Percentiles rank a stretch among this genome's conserved stretches.
Evolutionary conservation across 257 asterid genomes (phyloP).

Genomic region (Solanum appendiculatum): DNA sequence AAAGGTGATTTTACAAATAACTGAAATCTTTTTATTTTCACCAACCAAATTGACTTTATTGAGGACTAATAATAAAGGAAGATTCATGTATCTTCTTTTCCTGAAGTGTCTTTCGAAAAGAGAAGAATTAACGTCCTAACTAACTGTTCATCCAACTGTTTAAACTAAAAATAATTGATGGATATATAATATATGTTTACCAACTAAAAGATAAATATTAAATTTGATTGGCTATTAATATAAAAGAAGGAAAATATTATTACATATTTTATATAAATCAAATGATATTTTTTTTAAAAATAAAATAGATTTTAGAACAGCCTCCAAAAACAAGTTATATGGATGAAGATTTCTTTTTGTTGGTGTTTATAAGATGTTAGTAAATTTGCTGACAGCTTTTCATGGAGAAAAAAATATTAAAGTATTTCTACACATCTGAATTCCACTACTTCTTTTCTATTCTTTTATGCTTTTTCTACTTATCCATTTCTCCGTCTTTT

Average conservation of each 20-base stretch:
- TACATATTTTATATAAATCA: background rate
- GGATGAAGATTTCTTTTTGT: background rate
- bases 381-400: slow-evolving; percentile 1
- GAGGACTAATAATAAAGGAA: background rate
- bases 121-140: background rate
- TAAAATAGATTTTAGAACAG: background rate
- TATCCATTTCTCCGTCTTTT: background rate
- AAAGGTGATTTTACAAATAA: slow-evolving; percentile 8
- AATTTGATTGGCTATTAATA: background rate
- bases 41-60: slow-evolving; percentile 34
- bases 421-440: slow-evolving; percentile 8
- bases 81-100: background rate
- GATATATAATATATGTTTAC: background rate
- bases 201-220: background rate
- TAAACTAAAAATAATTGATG: background rate
- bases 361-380: background rate
- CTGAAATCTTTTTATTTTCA: slow-evolving; percentile 6
- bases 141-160: background rate
- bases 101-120: background rate
- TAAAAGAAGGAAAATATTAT: background rate
- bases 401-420: background rate
- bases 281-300: background rate
- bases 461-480: background rate
- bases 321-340: background rate
- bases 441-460: slow-evolving; percentile 15